Evolutionary conservation across 2,329 filamentous ascomycete genomes (phyloP).

Genomic region (Macrophomina pseudophaseolina): DNA sequence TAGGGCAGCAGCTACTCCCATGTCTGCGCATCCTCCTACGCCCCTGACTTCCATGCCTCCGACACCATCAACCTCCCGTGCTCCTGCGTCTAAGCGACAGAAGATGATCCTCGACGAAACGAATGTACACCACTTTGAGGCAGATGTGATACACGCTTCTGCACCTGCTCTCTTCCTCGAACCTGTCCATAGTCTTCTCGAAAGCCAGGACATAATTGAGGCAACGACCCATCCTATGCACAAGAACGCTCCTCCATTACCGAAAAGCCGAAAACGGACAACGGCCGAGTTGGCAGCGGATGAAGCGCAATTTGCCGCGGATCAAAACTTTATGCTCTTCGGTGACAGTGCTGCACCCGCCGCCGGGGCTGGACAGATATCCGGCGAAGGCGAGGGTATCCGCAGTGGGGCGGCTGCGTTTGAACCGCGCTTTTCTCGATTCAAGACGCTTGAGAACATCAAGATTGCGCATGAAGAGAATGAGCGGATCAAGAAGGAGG

Average conservation of each 20-base stretch:
- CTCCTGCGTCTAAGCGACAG: conserved; percentile 71
- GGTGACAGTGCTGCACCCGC: conserved; percentile 81
- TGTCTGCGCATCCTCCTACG: conserved; percentile 68
- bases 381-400: conserved; percentile 68
- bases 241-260: conserved; percentile 74
- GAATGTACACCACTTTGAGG: conserved; percentile 76
- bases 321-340: conserved; percentile 90
- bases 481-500: conserved; percentile 55
- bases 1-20: conserved; percentile 49
- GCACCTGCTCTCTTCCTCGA: conserved; percentile 78
- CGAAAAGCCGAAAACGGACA: conserved; percentile 90
- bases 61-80: conserved; percentile 61
- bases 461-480: conserved; percentile 77
- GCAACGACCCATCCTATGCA: conserved; percentile 78
- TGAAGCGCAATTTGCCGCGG: conserved; percentile 85
- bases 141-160: conserved; percentile 74
- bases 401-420: conserved; percentile 73
- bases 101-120: conserved; percentile 77
- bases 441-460: conserved; percentile 89
- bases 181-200: conserved; percentile 70
- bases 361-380: conserved; percentile 60
- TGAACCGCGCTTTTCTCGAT: conserved; percentile 85
- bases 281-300: conserved; percentile 94
- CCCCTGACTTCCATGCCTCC: conserved; percentile 62
- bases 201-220: conserved; percentile 74